Evolutionary conservation across 805 yeast species (phyloP).

Genomic region (Myxozyma mucilagina): DNA sequence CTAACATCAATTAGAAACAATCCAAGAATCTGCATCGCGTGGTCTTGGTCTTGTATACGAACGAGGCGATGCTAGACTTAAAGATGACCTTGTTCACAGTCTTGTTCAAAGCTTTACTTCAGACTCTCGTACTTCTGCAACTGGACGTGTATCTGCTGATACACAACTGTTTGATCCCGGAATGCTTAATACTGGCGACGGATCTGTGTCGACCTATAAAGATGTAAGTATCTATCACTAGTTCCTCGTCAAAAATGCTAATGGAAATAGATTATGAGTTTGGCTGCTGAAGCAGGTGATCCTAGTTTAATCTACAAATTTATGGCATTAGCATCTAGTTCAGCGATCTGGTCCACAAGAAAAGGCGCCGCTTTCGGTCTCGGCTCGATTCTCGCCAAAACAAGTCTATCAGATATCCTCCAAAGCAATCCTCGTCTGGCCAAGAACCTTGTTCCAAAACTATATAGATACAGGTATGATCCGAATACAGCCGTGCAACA

Average conservation of each 20-base stretch:
- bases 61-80: constrained; percentile 63
- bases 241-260: background rate
- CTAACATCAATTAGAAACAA: constrained; percentile 44
- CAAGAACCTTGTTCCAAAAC: constrained; percentile 68
- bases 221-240: constrained; percentile 52
- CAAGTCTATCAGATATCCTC: constrained; percentile 66
- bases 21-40: constrained; percentile 91
- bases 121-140: constrained; percentile 40
- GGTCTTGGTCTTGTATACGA: constrained; percentile 84
- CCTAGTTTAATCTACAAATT: constrained; percentile 91
- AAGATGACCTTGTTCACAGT: constrained; percentile 71
- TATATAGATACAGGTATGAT: constrained; percentile 82
- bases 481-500: constrained; percentile 72
- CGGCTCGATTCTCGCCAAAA: constrained; percentile 77
- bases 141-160: constrained; percentile 74
- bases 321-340: constrained; percentile 85
- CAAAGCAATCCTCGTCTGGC: constrained; percentile 56
- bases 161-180: constrained; percentile 87
- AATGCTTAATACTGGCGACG: constrained; percentile 69
- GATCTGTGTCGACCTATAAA: constrained; percentile 82
- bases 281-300: constrained; percentile 95
- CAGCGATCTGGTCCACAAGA: constrained; percentile 88
- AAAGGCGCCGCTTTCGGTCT: constrained; percentile 94
- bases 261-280: constrained; percentile 46
- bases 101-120: constrained; percentile 78